These are phyloP conservation scores for Pyrus hybrid DNA, from an alignment of 331 rosid species.

Conservation along the genomic window DNA sequence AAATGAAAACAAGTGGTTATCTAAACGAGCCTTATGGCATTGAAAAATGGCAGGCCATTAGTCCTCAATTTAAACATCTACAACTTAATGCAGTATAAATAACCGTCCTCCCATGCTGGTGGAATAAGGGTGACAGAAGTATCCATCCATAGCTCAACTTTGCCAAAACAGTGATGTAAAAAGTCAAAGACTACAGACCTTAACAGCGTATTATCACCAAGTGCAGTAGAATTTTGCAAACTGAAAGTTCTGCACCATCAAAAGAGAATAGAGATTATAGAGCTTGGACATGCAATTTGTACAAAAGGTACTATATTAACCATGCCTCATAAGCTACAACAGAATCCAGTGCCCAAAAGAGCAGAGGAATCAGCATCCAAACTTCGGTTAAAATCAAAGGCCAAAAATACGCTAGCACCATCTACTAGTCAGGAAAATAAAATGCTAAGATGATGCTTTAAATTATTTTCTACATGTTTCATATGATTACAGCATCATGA, in stretches of 20 bases:
- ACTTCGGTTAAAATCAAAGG: neutral
- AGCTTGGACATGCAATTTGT: neutral
- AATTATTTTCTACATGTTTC: neutral
- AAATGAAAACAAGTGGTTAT: neutral
- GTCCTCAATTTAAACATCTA: neutral
- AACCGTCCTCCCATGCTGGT: neutral
- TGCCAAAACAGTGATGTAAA: neutral
- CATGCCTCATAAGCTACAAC: too few species aligned
- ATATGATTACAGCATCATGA: too few species aligned
- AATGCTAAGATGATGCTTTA: neutral
- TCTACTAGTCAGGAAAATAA: neutral
- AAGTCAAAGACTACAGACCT: slow-evolving; percentile 46
- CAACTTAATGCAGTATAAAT: neutral
- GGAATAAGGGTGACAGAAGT: neutral
- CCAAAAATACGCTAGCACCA: neutral
- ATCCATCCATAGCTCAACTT: neutral
- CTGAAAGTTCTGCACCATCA: slow-evolving; percentile 35
- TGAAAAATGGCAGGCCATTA: neutral
- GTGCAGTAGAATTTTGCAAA: slow-evolving; percentile 25
- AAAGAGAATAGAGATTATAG: slow-evolving; percentile 10
- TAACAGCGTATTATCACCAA: slow-evolving; percentile 21
- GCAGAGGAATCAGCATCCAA: neutral
- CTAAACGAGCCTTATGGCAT: neutral
- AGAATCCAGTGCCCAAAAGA: too few species aligned
- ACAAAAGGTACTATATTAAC: neutral